A percentile compares a stretch with the other conserved stretches of the same genome.
phyloP scores from a whole-genome alignment of 805 yeast genomes.

The Kuraishia piskuri region DNA sequence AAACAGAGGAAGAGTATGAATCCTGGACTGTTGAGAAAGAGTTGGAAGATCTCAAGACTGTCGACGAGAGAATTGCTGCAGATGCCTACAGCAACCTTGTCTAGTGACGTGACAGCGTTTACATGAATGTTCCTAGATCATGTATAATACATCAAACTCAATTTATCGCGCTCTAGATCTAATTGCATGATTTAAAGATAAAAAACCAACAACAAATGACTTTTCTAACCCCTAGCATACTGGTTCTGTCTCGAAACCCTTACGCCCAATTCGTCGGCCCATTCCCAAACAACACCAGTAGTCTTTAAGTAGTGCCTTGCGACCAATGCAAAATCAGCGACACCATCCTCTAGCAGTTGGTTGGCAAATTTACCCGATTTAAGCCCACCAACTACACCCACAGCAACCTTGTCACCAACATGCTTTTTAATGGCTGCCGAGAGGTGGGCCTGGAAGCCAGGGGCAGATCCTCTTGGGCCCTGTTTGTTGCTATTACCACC shows the following conservation, averaged over 20 bases:
- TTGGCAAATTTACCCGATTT: conserved; percentile 26
- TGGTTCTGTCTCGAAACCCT: neutral
- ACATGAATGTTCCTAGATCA: too few relatives aligned
- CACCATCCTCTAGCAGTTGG: conserved; percentile 29
- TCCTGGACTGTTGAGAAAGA: conserved; percentile 17
- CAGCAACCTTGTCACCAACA: conserved; percentile 30
- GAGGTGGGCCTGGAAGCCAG: conserved; percentile 28
- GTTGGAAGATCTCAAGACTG: conserved; percentile 3
- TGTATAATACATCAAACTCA: too few relatives aligned
- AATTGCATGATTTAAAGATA: too few relatives aligned
- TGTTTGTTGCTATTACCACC: conserved; percentile 36
- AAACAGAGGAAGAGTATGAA: conserved; percentile 5
- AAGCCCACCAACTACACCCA: conserved; percentile 42
- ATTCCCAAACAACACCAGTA: conserved; percentile 40
- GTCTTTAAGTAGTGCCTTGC: conserved; percentile 38
- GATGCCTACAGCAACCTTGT: neutral
- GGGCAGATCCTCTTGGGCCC: conserved; percentile 16
- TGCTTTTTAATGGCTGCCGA: conserved; percentile 34
- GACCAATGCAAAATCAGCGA: conserved; percentile 38
- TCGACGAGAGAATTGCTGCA: conserved; percentile 1
- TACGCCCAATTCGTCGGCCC: conserved; percentile 43
- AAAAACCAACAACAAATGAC: too few relatives aligned
- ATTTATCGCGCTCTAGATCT: too few relatives aligned
- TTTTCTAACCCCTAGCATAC: neutral
- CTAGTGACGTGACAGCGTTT: neutral